Conservation (phyloP, 1,284 basidiomycete species). For the Ceratobasidium theobromae region DNA sequence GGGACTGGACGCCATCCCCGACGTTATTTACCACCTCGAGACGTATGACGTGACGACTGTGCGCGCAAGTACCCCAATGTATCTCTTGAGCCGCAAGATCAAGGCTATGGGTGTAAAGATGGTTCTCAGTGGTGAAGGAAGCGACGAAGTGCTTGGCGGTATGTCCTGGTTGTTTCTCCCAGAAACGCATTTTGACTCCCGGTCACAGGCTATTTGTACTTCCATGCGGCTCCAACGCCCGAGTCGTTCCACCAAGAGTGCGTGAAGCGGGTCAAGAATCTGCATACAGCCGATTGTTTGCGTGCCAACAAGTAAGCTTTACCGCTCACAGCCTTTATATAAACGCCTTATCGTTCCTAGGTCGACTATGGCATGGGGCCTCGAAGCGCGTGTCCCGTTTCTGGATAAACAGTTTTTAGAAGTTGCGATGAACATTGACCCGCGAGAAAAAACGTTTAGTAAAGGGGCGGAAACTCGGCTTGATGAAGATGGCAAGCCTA, state of each 20-base stretch:
- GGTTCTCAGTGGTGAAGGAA: constrained; percentile 97
- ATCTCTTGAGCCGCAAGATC: constrained; percentile 95
- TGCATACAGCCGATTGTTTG: constrained; percentile 97
- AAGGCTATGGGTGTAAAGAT: constrained; percentile 99
- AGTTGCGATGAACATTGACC: constrained; percentile 87
- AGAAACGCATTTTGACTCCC: neutral
- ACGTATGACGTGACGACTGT: constrained; percentile 99
- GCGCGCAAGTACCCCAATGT: constrained; percentile 97
- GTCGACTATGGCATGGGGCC: constrained; percentile 99
- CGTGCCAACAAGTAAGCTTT: constrained; percentile 89
- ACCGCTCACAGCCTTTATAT: neutral
- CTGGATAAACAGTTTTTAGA: constrained; percentile 97
- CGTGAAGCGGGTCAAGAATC: constrained; percentile 94
- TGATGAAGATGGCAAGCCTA: constrained; percentile 83
- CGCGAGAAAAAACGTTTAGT: constrained; percentile 87
- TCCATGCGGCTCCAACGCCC: constrained; percentile 94
- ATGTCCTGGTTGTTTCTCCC: constrained; percentile 35
- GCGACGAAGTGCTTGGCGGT: constrained; percentile 97
- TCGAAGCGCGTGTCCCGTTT: constrained; percentile 99
- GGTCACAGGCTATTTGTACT: constrained; percentile 91
- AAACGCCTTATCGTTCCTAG: constrained; percentile 48
- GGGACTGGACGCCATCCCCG: constrained; percentile 94
- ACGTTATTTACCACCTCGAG: constrained; percentile 98
- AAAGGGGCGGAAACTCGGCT: constrained; percentile 76
- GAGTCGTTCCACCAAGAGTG: constrained; percentile 94